phyloP scores from a whole-genome alignment of 164 flowering plant species.

The Brasenia schreberi region DNA sequence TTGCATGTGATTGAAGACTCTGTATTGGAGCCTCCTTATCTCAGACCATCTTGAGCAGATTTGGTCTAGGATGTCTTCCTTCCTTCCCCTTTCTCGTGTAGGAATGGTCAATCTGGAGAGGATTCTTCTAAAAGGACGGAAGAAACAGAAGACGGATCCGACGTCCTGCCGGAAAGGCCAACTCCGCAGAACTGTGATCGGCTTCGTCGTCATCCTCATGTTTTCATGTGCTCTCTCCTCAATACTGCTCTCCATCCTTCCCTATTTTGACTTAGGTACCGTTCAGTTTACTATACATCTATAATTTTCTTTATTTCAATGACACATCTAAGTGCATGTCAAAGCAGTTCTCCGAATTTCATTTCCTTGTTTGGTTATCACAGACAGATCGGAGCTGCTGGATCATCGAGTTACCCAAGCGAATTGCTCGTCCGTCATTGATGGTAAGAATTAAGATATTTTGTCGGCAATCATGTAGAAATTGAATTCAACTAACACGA shows the following conservation, averaged over 20 bases:
- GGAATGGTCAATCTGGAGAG: neutral
- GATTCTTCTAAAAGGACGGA: neutral
- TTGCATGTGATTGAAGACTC: no score
- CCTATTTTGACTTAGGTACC: neutral
- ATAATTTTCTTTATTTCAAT: neutral
- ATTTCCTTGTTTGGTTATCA: no score
- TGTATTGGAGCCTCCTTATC: no score
- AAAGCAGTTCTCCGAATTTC: neutral
- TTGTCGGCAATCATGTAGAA: no score
- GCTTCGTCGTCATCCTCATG: neutral
- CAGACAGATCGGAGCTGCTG: no score
- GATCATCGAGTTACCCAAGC: no score
- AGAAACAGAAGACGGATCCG: neutral
- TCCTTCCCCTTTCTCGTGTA: no score
- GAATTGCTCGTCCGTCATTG: no score
- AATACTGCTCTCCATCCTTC: neutral
- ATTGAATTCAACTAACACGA: no score
- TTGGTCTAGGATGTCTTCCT: no score
- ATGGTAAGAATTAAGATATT: no score
- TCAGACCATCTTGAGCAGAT: no score
- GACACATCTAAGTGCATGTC: neutral
- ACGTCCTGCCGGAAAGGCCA: neutral
- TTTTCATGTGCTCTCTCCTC: neutral
- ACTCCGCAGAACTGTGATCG: neutral
- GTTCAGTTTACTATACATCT: neutral